Evolutionary conservation across 441 rosid species (phyloP).

Genomic region (Adansonia gregorii): DNA sequence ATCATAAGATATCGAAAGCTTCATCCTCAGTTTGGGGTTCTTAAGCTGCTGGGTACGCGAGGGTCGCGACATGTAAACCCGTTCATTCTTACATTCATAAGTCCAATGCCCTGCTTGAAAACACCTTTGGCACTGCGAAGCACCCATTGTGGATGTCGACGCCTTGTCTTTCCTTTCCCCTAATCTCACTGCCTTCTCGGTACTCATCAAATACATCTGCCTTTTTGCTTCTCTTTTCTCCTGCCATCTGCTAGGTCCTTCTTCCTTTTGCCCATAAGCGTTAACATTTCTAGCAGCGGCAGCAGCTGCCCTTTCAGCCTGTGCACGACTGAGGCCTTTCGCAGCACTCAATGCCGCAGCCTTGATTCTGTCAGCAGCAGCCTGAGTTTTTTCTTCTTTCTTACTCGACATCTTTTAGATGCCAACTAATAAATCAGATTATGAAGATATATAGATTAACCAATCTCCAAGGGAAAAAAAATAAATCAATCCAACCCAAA

Average conservation of each 20-base stretch:
- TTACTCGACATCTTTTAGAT: slow-evolving; percentile 59
- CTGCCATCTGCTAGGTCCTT: slow-evolving; percentile 99
- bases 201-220: slow-evolving; percentile 98
- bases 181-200: slow-evolving; percentile 85
- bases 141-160: slow-evolving; percentile 49
- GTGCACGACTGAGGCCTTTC: slow-evolving; percentile 90
- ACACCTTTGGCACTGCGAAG: slow-evolving; percentile 87
- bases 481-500: background rate
- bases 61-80: slow-evolving; percentile 89
- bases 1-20: slow-evolving; percentile 58
- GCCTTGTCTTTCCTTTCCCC: slow-evolving; percentile 93
- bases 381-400: slow-evolving; percentile 88
- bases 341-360: slow-evolving; percentile 88
- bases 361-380: slow-evolving; percentile 85
- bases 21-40: slow-evolving; percentile 78
- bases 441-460: background rate
- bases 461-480: background rate
- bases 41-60: slow-evolving; percentile 93
- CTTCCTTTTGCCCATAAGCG: slow-evolving; percentile 98
- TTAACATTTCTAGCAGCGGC: slow-evolving; percentile 95
- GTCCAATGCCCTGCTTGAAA: slow-evolving; percentile 94
- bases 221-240: slow-evolving; percentile 94
- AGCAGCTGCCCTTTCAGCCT: slow-evolving; percentile 91
- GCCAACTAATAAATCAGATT: slow-evolving; percentile 1
- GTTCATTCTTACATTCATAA: slow-evolving; percentile 86